Evolutionary conservation across 495 filamentous ascomycete genomes (phyloP).

Genomic region (Astrothelium subdiscretum): DNA sequence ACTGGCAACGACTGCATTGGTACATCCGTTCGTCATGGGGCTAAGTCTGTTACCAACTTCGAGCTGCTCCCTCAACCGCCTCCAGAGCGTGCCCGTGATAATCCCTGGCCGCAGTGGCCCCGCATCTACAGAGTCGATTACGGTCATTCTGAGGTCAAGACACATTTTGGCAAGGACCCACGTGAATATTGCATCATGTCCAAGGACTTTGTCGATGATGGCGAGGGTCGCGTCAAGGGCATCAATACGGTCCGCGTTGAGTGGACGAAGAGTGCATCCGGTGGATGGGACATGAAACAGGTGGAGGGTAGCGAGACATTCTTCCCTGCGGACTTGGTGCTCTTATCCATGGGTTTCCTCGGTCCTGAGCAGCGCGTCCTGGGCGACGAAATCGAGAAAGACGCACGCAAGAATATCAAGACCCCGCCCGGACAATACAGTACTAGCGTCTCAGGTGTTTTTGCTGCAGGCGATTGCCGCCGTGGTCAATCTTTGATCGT

Average conservation of each 20-base stretch:
- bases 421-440: conserved; percentile 79
- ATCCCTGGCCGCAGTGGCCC: conserved; percentile 99
- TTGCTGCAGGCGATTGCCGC: conserved; percentile 93
- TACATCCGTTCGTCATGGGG: conserved; percentile 94
- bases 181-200: conserved; percentile 99
- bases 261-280: conserved; percentile 81
- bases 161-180: conserved; percentile 94
- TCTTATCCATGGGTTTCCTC: conserved; percentile 97
- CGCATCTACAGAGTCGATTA: conserved; percentile 98
- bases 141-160: conserved; percentile 91
- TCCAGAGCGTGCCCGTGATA: conserved; percentile 85
- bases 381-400: conserved; percentile 79
- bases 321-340: conserved; percentile 94
- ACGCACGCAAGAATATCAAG: conserved; percentile 95
- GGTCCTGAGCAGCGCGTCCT: conserved; percentile 87
- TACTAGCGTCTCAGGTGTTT: conserved; percentile 82
- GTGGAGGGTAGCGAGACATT: conserved; percentile 89
- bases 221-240: conserved; percentile 76
- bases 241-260: conserved; percentile 97
- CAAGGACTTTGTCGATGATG: conserved; percentile 93
- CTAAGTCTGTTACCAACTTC: conserved; percentile 94
- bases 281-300: conserved; percentile 99
- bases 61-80: conserved; percentile 94
- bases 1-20: conserved; percentile 99
- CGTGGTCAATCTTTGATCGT: conserved; percentile 96